Base-by-base conservation (phyloP, 371 early-diverging fungal genomes). In the Zancudomyces culisetae region DNA sequence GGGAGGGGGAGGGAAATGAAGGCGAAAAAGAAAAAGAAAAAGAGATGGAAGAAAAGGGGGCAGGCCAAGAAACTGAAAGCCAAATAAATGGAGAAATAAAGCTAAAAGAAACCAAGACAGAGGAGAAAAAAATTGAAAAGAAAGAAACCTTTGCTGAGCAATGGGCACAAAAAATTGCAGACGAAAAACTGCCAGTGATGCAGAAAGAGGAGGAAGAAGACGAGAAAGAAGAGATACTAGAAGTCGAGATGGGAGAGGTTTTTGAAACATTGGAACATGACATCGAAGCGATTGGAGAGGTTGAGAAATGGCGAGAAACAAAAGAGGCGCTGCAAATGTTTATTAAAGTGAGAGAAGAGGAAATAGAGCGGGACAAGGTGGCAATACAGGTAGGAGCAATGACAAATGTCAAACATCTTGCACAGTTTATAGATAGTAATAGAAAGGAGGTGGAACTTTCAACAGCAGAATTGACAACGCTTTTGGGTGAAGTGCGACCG, bases 401-500 rank as follows among this genome's bases (percentile, higher is more conserved):
- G 71, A 74, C 52, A 57, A 78, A 53, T 56, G 68, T 83, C 58
- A 78, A 85, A 70, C 82, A 86, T 64, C 69, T 89, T n/a, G 72
- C 83, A 19, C 73, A 79, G 60, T 80, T 81, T 12, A 85, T 91
- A 48, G 80, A 79, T 42, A 70, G 76, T 52, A 75, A 81, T 51
- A 66, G 85, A 30, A 68, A 73, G 27, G 71, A 72, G 26, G 79
- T 78, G 2, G 66, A 69, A 13, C 61, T 83, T 53, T 72, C 78
- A 8, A 80, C 83, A 53, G 73, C 79, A 8, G 86, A 85, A 56
- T 60, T 92, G 20, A 73, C 80, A 54, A 72, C 75, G 28, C 60
- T 90, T 3, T 60, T 92, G n/a, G 76, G 80, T 3, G 87, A 89
- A 56, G 81, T 88, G 15, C 79, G 81, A 29, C 87, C 87, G 2